Conservation (phyloP, 495 filamentous ascomycete species). For the Neurospora sp. region DNA sequence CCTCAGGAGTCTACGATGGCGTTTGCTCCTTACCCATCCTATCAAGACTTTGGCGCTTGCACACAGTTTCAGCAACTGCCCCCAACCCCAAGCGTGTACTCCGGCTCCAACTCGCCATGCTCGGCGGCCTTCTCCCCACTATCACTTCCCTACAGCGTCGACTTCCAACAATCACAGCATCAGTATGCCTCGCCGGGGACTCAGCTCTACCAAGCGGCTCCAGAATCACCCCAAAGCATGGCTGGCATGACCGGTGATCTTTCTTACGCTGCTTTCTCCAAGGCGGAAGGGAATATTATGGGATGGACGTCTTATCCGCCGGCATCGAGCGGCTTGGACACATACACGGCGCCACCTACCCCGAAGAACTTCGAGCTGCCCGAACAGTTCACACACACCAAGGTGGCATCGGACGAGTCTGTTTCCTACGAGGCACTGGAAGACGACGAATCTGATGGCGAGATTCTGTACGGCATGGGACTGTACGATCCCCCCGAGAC, state of each 20-base stretch:
- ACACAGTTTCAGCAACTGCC: conserved; percentile 29
- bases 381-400: conserved; percentile 20
- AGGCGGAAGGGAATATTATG: conserved; percentile 9
- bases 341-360: conserved; percentile 45
- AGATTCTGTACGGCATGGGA: conserved; percentile 75
- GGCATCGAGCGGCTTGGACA: conserved; percentile 21
- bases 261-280: conserved; percentile 9
- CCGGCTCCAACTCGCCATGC: conserved; percentile 36
- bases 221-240: neutral
- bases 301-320: conserved; percentile 32
- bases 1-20: conserved; percentile 20
- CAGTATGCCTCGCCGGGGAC: neutral
- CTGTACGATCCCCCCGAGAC: conserved; percentile 62
- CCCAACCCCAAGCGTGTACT: conserved; percentile 31
- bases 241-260: conserved; percentile 2
- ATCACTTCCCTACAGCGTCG: conserved; percentile 22
- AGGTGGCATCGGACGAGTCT: conserved; percentile 30
- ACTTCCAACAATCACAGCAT: conserved; percentile 7
- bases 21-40: conserved; percentile 16
- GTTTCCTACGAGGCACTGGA: conserved; percentile 36
- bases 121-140: conserved; percentile 30
- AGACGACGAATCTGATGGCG: conserved; percentile 38
- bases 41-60: conserved; percentile 27
- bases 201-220: neutral
- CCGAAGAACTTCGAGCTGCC: conserved; percentile 41